Percentiles rank a stretch among this genome's conserved stretches.
phyloP scores from a whole-genome alignment of 768 basidiomycete species.

The Boletus reticulatus region DNA sequence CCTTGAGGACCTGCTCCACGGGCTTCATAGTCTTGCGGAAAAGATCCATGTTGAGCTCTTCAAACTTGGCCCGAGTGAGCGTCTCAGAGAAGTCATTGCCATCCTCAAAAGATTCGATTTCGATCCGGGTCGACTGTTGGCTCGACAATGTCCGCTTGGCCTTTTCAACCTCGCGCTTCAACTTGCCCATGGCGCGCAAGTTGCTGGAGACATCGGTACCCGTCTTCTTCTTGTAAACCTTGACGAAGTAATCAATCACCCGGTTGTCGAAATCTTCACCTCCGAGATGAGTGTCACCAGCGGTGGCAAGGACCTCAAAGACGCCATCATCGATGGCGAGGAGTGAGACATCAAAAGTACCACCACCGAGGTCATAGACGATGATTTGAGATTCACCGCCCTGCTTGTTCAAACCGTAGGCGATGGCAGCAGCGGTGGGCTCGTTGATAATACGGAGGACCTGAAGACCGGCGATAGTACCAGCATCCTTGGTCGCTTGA shows the following conservation, averaged over 20 bases:
- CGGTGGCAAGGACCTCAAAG: constrained; percentile 86
- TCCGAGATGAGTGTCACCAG: constrained; percentile 93
- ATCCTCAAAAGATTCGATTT: constrained; percentile 94
- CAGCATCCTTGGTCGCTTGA: constrained; percentile 98
- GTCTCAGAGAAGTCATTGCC: constrained; percentile 98
- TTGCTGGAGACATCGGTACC: constrained; percentile 36
- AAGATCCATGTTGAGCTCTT: constrained; percentile 97
- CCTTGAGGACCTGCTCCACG: constrained; percentile 98
- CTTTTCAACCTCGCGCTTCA: constrained; percentile 92
- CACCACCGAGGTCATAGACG: constrained; percentile 74
- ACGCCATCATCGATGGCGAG: constrained; percentile 93
- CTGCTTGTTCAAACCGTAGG: constrained; percentile 98
- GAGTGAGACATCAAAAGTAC: constrained; percentile 98
- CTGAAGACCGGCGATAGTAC: constrained; percentile 90
- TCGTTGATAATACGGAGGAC: constrained; percentile 98
- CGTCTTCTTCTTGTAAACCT: constrained; percentile 60
- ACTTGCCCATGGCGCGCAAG: constrained; percentile 82
- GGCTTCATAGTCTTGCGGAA: constrained; percentile 99
- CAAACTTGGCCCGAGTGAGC: constrained; percentile 97
- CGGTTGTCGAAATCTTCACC: constrained; percentile 97
- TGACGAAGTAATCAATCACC: constrained; percentile 86
- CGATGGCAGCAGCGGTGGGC: constrained; percentile 95
- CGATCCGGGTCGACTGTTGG: constrained; percentile 88
- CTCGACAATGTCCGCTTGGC: constrained; percentile 90
- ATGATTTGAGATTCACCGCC: constrained; percentile 93